Conservation (phyloP, 306 rosid genomes). For the Medicago truncatula region DNA sequence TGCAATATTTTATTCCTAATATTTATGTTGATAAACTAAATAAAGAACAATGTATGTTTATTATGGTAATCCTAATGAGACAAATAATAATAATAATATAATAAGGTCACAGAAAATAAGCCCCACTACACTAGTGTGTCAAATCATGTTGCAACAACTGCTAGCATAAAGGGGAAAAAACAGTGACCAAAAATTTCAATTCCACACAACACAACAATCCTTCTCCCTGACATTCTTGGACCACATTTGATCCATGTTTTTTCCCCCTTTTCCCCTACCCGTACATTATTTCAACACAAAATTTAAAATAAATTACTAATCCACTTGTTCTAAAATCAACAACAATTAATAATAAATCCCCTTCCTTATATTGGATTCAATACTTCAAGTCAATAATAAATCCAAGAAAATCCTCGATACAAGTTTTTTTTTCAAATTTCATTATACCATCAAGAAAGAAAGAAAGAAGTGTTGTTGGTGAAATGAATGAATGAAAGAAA, state of each 20-base stretch:
- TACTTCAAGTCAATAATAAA: neutral
- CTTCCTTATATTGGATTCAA: neutral
- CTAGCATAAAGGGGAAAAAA: constrained; percentile 42
- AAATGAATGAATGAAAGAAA: constrained; percentile 1
- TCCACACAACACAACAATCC: constrained; percentile 2
- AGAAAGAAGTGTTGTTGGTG: constrained; percentile 3
- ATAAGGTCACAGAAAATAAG: constrained; percentile 25
- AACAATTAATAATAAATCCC: neutral
- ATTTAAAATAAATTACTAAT: constrained; percentile 27
- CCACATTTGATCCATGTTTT: constrained; percentile 38
- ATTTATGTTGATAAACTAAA: neutral
- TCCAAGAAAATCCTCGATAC: neutral
- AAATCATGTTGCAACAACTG: constrained; percentile 42
- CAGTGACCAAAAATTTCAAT: constrained; percentile 37
- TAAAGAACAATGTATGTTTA: constrained; percentile 32
- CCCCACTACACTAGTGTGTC: constrained; percentile 53
- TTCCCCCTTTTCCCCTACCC: neutral
- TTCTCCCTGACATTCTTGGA: constrained; percentile 45
- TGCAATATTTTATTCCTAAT: too few relatives aligned
- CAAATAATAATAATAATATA: constrained; percentile 36
- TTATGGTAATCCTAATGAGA: constrained; percentile 32
- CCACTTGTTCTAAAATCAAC: constrained; percentile 20
- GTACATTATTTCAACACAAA: constrained; percentile 30
- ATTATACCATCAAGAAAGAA: constrained; percentile 5
- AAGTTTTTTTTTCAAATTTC: constrained; percentile 33